These are phyloP conservation scores for Aspergillus puulaauensis DNA, from an alignment of 2,329 filamentous ascomycete species.

Conservation along the genomic window DNA sequence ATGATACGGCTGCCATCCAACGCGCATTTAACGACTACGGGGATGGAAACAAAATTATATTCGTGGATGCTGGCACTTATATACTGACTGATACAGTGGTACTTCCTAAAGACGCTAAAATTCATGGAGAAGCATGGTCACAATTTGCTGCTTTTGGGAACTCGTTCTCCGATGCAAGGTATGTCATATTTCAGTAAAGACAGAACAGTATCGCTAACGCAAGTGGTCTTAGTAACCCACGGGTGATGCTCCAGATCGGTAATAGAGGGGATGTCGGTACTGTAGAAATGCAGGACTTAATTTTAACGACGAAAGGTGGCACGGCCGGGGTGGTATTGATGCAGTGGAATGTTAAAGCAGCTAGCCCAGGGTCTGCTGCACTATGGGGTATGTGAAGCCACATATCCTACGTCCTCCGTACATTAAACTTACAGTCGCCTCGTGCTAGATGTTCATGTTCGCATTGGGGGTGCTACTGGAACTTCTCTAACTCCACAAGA, in stretches of 20 bases:
- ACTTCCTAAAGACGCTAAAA: slow-evolving; percentile 47
- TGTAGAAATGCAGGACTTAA: slow-evolving; percentile 43
- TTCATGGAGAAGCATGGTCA: slow-evolving; percentile 54
- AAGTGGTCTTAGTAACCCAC: slow-evolving; percentile 34
- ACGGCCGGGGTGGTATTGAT: slow-evolving; percentile 37
- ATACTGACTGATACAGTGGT: slow-evolving; percentile 45
- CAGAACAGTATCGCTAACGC: not conserved
- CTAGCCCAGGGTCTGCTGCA: not conserved
- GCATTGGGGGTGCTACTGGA: slow-evolving; percentile 6
- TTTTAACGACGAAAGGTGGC: slow-evolving; percentile 32
- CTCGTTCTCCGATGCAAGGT: slow-evolving; percentile 41
- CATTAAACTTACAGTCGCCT: not conserved
- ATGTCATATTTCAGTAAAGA: not conserved
- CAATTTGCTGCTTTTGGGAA: slow-evolving; percentile 48
- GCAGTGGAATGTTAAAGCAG: slow-evolving; percentile 34
- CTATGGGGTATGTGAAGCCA: not conserved
- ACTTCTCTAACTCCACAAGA: slow-evolving; percentile 5
- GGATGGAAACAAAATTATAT: slow-evolving; percentile 49
- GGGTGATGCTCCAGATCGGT: slow-evolving; percentile 54
- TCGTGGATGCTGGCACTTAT: slow-evolving; percentile 56
- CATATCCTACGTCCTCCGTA: too few relatives aligned
- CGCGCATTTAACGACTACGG: slow-evolving; percentile 14
- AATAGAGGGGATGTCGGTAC: slow-evolving; percentile 46
- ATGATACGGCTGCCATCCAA: slow-evolving; percentile 9
- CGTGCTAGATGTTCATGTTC: slow-evolving; percentile 5